These are phyloP conservation scores for Xerocomus potaroensis DNA, from an alignment of 768 basidiomycete genomes.

Conservation along the genomic window DNA sequence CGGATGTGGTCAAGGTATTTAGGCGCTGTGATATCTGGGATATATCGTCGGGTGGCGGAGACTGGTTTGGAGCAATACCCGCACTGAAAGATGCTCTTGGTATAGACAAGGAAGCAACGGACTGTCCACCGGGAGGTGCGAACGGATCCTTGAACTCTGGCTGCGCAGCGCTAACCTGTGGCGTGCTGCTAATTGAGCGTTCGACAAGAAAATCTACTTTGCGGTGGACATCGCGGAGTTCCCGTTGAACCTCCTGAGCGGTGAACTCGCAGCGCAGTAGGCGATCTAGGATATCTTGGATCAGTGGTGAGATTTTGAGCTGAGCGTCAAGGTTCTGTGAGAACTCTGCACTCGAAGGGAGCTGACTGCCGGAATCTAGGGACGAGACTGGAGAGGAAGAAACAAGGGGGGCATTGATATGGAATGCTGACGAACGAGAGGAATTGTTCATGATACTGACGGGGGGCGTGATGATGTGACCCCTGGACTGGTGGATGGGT, in stretches of 20 bases:
- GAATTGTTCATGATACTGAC: constrained; percentile 32
- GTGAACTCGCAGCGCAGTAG: constrained; percentile 67
- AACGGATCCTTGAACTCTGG: constrained; percentile 88
- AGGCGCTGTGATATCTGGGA: constrained; percentile 73
- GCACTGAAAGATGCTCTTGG: constrained; percentile 62
- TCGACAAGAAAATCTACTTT: constrained; percentile 78
- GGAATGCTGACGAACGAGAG: constrained; percentile 41
- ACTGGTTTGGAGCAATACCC: constrained; percentile 70
- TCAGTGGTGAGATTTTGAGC: constrained; percentile 69
- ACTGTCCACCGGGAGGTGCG: constrained; percentile 38
- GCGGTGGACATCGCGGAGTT: constrained; percentile 67
- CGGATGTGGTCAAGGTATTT: constrained; percentile 76
- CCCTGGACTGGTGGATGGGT: constrained; percentile 36
- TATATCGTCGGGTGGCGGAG: constrained; percentile 64
- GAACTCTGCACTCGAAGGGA: constrained; percentile 45
- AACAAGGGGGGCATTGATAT: constrained; percentile 41
- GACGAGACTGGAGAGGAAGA: constrained; percentile 80
- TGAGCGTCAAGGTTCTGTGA: constrained; percentile 60
- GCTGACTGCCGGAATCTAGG: constrained; percentile 67
- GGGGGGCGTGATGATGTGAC: constrained; percentile 45
- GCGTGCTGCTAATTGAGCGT: constrained; percentile 42
- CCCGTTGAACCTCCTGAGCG: constrained; percentile 67
- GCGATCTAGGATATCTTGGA: constrained; percentile 74
- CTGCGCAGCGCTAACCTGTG: constrained; percentile 30
- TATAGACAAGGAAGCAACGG: constrained; percentile 35